Evolutionary conservation across 2,329 filamentous ascomycete species (phyloP).

Genomic region (Nothopassalora personata): DNA sequence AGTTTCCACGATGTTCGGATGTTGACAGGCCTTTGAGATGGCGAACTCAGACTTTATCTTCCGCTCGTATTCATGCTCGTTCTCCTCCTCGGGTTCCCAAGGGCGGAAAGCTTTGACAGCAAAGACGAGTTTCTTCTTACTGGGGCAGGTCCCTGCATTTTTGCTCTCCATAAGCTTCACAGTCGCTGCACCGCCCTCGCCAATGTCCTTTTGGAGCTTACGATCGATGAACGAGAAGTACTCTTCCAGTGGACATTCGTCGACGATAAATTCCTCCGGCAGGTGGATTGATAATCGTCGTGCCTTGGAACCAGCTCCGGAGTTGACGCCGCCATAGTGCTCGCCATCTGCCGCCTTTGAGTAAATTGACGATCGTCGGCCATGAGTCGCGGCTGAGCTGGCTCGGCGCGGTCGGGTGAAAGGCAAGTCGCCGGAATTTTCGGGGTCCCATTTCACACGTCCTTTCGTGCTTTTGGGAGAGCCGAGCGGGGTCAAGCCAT

Average conservation of each 20-base stretch:
- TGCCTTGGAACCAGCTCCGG: constrained; percentile 33
- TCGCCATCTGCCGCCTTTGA: constrained; percentile 25
- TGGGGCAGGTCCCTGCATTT: constrained; percentile 41
- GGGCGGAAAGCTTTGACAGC: constrained; percentile 85
- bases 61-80: constrained; percentile 67
- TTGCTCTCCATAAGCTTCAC: constrained; percentile 75
- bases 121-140: constrained; percentile 53
- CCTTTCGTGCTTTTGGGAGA: constrained; percentile 17
- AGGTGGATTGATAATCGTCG: constrained; percentile 30
- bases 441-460: constrained; percentile 20
- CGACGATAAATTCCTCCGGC: constrained; percentile 29
- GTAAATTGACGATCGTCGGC: constrained; percentile 30
- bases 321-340: constrained; percentile 28
- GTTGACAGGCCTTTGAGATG: constrained; percentile 77
- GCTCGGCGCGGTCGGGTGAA: constrained; percentile 18
- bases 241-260: constrained; percentile 41
- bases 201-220: constrained; percentile 67
- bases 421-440: constrained; percentile 10
- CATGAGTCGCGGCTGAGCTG: constrained; percentile 26
- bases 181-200: constrained; percentile 76
- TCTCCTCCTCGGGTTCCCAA: constrained; percentile 62
- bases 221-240: constrained; percentile 60
- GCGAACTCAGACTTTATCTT: constrained; percentile 90
- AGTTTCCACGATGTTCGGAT: constrained; percentile 82
- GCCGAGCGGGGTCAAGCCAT: constrained; percentile 17